Conservation (phyloP, 2,329 filamentous ascomycete species). For the Daldinia sp. region DNA sequence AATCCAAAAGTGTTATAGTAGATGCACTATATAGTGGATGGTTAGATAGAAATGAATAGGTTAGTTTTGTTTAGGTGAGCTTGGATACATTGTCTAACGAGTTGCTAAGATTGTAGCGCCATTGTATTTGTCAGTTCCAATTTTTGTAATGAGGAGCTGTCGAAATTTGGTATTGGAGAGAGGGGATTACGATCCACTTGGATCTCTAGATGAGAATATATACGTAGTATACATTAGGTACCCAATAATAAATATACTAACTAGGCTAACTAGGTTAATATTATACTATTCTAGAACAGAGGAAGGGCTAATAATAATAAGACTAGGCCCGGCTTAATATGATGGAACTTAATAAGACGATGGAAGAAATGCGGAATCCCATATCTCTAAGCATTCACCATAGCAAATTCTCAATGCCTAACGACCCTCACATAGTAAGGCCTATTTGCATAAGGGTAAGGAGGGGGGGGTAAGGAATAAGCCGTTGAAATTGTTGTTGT, state of each 20-base stretch:
- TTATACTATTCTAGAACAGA: too few species aligned
- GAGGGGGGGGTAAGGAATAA: not conserved
- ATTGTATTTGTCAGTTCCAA: slow-evolving; percentile 28
- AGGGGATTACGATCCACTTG: slow-evolving; percentile 22
- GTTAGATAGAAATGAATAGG: not conserved
- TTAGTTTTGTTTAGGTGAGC: too few species aligned
- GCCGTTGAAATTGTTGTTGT: not conserved
- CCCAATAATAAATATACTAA: not conserved
- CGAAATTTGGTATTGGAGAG: slow-evolving; percentile 25
- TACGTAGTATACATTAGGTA: too few species aligned
- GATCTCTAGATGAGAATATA: slow-evolving; percentile 16
- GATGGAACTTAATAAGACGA: too few species aligned
- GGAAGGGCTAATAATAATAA: slow-evolving; percentile 4
- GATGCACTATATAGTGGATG: slow-evolving; percentile 4
- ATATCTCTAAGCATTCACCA: slow-evolving; percentile 11
- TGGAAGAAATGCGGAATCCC: slow-evolving; percentile 30
- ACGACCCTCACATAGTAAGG: not conserved
- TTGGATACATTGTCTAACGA: slow-evolving; percentile 13
- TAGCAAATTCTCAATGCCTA: slow-evolving; percentile 1
- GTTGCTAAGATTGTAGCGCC: slow-evolving; percentile 22
- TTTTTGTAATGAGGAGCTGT: slow-evolving; percentile 31
- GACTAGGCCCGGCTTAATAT: not conserved
- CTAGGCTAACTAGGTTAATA: too few species aligned
- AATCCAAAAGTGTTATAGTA: slow-evolving; percentile 4
- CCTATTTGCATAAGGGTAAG: slow-evolving; percentile 9